Evolutionary conservation across 345 rosid species (phyloP).

Genomic region (Populus deltoides): DNA sequence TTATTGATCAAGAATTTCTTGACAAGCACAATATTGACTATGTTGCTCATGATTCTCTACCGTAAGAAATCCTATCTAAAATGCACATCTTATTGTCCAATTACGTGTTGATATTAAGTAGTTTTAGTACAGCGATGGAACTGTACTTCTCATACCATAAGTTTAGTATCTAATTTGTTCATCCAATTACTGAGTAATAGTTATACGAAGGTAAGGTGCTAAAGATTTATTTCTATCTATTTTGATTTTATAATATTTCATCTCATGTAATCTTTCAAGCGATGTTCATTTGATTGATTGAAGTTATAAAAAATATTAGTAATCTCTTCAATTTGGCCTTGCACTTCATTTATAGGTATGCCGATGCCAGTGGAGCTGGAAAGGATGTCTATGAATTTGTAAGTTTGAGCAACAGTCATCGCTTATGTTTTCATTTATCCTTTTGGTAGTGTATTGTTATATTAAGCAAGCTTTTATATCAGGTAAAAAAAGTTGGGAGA

Average conservation of each 20-base stretch:
- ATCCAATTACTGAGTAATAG: background rate
- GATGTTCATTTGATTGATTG: background rate
- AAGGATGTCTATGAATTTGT: slow-evolving; percentile 94
- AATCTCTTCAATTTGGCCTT: slow-evolving; percentile 4
- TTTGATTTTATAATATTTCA: background rate
- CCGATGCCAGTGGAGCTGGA: slow-evolving; percentile 89
- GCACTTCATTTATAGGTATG: slow-evolving; percentile 50
- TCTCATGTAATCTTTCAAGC: background rate
- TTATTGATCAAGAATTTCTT: slow-evolving; percentile 74
- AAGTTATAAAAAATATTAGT: background rate
- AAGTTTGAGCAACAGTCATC: slow-evolving; percentile 31
- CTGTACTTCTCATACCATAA: background rate
- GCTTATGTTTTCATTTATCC: slow-evolving; percentile 9
- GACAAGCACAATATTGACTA: slow-evolving; percentile 71
- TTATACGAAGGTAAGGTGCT: background rate
- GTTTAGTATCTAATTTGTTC: background rate
- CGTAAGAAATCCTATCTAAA: slow-evolving; percentile 43
- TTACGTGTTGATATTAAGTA: background rate
- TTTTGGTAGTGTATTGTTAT: background rate
- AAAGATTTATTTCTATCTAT: background rate
- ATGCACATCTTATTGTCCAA: background rate
- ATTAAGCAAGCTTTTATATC: slow-evolving; percentile 17
- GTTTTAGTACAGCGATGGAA: background rate
- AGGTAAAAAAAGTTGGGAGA: slow-evolving; percentile 86
- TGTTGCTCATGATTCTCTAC: slow-evolving; percentile 91